phyloP scores from a whole-genome alignment of 2,329 filamentous ascomycete genomes.

The Pseudocercospora musae region DNA sequence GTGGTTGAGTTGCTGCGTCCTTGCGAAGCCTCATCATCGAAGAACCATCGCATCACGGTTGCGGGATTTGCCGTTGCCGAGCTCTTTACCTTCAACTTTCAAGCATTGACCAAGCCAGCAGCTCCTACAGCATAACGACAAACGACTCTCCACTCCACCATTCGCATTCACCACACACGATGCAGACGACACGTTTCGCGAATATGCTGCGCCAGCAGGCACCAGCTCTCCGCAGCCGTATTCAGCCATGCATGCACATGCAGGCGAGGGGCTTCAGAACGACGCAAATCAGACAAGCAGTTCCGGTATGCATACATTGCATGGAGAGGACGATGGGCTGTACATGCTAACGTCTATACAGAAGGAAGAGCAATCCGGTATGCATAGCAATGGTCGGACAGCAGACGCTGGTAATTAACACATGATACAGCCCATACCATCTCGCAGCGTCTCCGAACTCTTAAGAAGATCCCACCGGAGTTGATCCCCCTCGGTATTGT shows the following conservation, averaged over 20 bases:
- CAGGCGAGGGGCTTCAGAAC: conserved; percentile 35
- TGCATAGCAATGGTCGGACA: conserved; percentile 20
- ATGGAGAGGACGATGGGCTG: background rate
- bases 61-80: background rate
- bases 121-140: background rate
- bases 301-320: conserved; percentile 31
- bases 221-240: conserved; percentile 36
- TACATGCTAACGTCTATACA: conserved; percentile 34
- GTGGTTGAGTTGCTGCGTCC: conserved; percentile 18
- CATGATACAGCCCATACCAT: conserved; percentile 78
- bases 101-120: background rate
- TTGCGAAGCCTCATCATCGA: conserved; percentile 16
- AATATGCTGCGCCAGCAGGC: conserved; percentile 37
- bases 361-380: conserved; percentile 65
- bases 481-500: conserved; percentile 91
- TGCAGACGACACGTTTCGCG: conserved; percentile 41
- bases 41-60: conserved; percentile 10
- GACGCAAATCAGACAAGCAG: conserved; percentile 31
- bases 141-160: conserved; percentile 30
- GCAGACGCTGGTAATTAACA: background rate
- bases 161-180: conserved; percentile 27
- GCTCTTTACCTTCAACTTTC: conserved; percentile 2
- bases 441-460: conserved; percentile 86
- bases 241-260: conserved; percentile 35
- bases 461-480: conserved; percentile 89